phyloP scores from a whole-genome alignment of 257 asterid genomes.

The Solanum tarijense region DNA sequence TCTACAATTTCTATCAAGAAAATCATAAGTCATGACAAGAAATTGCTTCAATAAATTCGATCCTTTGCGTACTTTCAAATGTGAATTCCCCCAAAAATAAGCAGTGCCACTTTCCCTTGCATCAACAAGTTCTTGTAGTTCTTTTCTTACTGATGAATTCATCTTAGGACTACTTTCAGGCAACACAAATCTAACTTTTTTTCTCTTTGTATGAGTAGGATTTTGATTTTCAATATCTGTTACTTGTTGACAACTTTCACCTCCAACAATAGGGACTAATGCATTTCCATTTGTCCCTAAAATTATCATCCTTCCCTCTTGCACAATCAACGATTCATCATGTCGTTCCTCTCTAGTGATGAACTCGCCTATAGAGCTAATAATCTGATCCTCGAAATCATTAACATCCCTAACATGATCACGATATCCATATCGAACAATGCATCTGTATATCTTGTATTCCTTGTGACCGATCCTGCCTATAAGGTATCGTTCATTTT shows the following conservation, averaged over 20 bases:
- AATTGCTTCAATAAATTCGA: conserved; percentile 59
- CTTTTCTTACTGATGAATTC: conserved; percentile 40
- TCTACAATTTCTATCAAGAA: conserved; percentile 70
- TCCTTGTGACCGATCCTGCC: conserved; percentile 81
- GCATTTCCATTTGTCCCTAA: conserved; percentile 54
- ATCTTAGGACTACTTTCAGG: conserved; percentile 57
- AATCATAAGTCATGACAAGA: conserved; percentile 38
- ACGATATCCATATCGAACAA: conserved; percentile 66
- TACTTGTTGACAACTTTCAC: not conserved
- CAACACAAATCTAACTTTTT: conserved; percentile 50
- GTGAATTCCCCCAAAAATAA: conserved; percentile 75
- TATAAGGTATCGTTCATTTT: conserved; percentile 45
- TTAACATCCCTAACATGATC: conserved; percentile 56
- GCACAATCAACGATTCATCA: conserved; percentile 31
- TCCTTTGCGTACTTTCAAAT: conserved; percentile 46
- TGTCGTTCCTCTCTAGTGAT: conserved; percentile 52
- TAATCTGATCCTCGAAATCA: conserved; percentile 70
- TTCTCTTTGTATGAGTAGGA: conserved; percentile 10
- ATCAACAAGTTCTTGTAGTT: conserved; percentile 60
- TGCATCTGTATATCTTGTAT: conserved; percentile 64
- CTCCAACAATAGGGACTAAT: conserved; percentile 31
- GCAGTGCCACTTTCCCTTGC: conserved; percentile 88
- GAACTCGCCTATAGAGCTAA: conserved; percentile 74
- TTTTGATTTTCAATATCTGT: conserved; percentile 10
- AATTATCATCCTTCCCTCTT: conserved; percentile 61